Evolutionary conservation across 1,284 basidiomycete genomes (phyloP), one percentile per base, ranked within the genome.

Genomic region (Entoloma clypeatum): DNA sequence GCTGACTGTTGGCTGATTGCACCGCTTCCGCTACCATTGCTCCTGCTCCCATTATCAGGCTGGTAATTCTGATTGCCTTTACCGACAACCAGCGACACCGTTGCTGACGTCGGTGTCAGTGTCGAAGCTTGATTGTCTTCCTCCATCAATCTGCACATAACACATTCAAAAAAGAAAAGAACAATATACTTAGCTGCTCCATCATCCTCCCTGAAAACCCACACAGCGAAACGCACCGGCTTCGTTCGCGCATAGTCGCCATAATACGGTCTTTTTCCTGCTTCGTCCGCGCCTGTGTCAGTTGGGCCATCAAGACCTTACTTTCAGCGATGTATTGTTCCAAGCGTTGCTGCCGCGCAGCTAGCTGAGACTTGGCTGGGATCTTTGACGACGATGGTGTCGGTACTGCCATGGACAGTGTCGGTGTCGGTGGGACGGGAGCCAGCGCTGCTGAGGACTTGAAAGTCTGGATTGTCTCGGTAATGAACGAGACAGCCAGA

Each of bases 241-340:
- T 63, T 49, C 59, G 61, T 53, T 67, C 75, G 48, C 76, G 74
- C 61, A 89, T 67, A 42, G 75, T 59, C 7, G 59, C 63, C 59
- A 82, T 62, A 22, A 86, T 70, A 14, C 55, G 55, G 25, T 79
- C 69, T 58, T 78, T 83, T 60, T 86, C 83, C 43, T 75, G 72
- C 53, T 78, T 75, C n/a, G 71, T 74, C 32, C 65, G 62, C 17
- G 75, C 74, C 38, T 61, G 60, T n/a, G 62, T 55, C n/a, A 84
- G 65, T 50, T 75, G 68, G 16, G 63, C 71, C 65, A 90, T 77
- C 30, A 90, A 60, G 21, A 65, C 56, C 63, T 85, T 88, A 55
- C 78, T 86, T 59, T 85, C 79, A 6, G 79, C 71, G 42, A 89
- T 79, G 45, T 84, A 74, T 32, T 72, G 68, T 50, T 86, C 78